Conservation (phyloP, 306 rosid genomes). For the Alnus rubra region DNA sequence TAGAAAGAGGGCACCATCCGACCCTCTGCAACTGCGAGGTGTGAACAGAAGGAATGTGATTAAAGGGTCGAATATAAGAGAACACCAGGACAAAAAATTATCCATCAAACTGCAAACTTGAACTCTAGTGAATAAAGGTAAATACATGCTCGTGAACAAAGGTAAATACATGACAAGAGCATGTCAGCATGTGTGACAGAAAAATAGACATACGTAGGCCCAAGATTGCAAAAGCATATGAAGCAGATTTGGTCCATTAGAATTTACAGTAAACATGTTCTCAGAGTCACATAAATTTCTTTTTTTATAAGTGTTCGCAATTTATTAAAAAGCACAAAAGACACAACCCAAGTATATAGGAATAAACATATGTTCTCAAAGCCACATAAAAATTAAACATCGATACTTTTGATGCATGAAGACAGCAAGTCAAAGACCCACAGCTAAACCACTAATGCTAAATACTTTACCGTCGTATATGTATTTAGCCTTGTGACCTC, state of each 20-base stretch:
- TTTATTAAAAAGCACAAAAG: too few species aligned
- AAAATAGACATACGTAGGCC: background rate
- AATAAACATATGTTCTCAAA: background rate
- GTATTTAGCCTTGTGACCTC: constrained; percentile 88
- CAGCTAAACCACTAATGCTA: constrained; percentile 16
- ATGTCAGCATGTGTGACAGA: background rate
- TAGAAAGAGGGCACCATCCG: background rate
- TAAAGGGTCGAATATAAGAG: background rate
- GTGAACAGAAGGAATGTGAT: background rate
- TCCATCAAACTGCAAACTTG: background rate
- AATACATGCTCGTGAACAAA: background rate
- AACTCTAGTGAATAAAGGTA: background rate
- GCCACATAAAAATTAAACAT: background rate
- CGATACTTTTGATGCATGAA: constrained; percentile 18
- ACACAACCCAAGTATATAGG: background rate
- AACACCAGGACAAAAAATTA: background rate
- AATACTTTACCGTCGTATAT: constrained; percentile 77
- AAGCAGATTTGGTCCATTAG: background rate
- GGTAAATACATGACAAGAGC: background rate
- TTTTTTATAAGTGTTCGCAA: background rate
- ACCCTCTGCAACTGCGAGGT: background rate
- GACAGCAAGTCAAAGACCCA: constrained; percentile 14
- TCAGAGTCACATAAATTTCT: background rate
- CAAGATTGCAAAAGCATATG: background rate
- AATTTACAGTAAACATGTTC: background rate